These are phyloP conservation scores for Olyra latifolia DNA, from an alignment of 176 grass and related monocot genomes.

Conservation along the genomic window DNA sequence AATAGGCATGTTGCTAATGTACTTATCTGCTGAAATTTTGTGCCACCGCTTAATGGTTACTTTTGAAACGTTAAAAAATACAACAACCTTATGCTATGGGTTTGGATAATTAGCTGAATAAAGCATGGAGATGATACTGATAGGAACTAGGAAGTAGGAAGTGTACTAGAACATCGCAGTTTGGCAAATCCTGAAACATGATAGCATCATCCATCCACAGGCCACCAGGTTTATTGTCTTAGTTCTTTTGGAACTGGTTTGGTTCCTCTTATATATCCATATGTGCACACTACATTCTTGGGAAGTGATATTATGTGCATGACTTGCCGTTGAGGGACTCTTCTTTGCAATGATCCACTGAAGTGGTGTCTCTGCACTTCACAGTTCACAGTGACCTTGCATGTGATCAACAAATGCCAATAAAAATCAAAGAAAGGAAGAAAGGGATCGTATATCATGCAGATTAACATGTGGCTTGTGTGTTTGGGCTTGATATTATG, in stretches of 20 bases:
- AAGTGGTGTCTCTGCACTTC: background rate
- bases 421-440: background rate
- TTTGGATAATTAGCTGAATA: background rate
- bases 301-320: background rate
- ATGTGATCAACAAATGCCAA: constrained; percentile 2
- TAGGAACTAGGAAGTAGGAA: background rate
- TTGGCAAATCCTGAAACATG: constrained; percentile 31
- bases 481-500: background rate
- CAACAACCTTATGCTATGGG: background rate
- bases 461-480: background rate
- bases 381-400: background rate
- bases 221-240: background rate
- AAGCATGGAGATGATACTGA: background rate
- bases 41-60: background rate
- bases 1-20: background rate
- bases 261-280: background rate
- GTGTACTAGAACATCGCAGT: background rate
- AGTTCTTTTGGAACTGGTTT: background rate
- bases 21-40: background rate
- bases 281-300: background rate
- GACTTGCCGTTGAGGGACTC: background rate
- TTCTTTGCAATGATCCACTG: background rate
- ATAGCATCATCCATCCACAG: background rate
- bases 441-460: background rate
- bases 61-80: background rate